Base-by-base conservation (phyloP, 2,329 filamentous ascomycete genomes). In the Septoria petroselini region DNA sequence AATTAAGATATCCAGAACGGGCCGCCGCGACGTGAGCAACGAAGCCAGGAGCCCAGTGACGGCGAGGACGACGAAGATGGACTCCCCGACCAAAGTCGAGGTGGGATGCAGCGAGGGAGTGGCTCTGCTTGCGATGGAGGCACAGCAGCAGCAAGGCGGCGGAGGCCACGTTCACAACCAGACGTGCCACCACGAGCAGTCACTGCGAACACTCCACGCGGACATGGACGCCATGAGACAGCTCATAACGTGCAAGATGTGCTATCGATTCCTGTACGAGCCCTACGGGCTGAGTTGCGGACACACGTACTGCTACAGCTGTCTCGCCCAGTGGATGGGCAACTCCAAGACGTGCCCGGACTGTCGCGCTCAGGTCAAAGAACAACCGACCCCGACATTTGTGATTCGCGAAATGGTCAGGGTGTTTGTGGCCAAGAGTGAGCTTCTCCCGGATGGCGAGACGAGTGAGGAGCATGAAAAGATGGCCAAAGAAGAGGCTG, bases 271-370 rank as follows among this genome's bases (percentile, higher is more conserved):
- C 41, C 75, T 86, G 41, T 86, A 85, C 68, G 83, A 86, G 66
- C 84, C 84, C 1, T 87, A 81, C 68, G 83, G 80, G 14, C 75
- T 86, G 44, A 74, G 74, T 5, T 87, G 84, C 60, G 84, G 84
- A 3, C 84, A 87, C 65, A 86, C 83, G 5, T 86, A 85, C 67
- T 87, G 84, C 70, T 87, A 87, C 64, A 80, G 77, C 53, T 70
- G 65, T 43, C 57, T 68, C 9, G 55, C 59, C 33, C 52, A 55
- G 21, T 65, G 81, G 78, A 81, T 81, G 59, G 70, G 80, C 35
- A 75, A 74, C 58, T 77, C 75, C 53, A 84, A 83, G 65, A 83
- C 82, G 59, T 87, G 84, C 66, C 84, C 84, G 12, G 82, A 86
- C 64, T 87, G 84, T 64, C 77, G 84, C 52, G 72, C 78, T 3